phyloP scores from a whole-genome alignment of 75 land plant genomes.

The Cupressus sempervirens region DNA sequence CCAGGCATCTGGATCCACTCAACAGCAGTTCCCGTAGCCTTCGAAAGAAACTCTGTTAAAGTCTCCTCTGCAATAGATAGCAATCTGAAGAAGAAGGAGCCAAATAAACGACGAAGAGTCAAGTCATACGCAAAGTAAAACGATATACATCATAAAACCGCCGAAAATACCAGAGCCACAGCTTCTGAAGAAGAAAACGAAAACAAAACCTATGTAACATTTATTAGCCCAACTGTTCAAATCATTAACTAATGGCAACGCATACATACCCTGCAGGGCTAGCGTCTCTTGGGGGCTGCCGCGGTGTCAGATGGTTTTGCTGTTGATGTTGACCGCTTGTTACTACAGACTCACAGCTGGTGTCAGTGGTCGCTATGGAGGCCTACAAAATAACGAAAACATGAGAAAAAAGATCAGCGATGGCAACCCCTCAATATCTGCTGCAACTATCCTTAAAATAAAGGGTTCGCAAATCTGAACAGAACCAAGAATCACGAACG shows the following conservation, averaged over 20 bases:
- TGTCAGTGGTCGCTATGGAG: constrained; percentile 63
- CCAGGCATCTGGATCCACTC: constrained; percentile 98
- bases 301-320: constrained; percentile 37
- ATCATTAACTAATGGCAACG: neutral
- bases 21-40: constrained; percentile 96
- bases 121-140: neutral
- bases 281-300: constrained; percentile 64
- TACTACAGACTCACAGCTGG: constrained; percentile 84
- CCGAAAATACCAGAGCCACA: neutral
- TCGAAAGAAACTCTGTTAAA: constrained; percentile 81
- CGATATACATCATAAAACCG: neutral
- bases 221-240: neutral
- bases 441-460: neutral
- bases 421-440: neutral
- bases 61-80: constrained; percentile 88
- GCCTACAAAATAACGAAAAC: constrained; percentile 27
- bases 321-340: constrained; percentile 72
- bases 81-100: constrained; percentile 28
- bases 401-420: neutral
- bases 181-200: neutral
- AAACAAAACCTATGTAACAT: neutral
- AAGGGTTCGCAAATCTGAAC: neutral
- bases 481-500: neutral
- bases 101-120: neutral
- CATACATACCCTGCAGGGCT: constrained; percentile 80